Percentiles rank a stretch among this genome's conserved stretches.
Conservation (phyloP, 2,329 filamentous ascomycete species). For the Diaporthe ilicicola region DNA sequence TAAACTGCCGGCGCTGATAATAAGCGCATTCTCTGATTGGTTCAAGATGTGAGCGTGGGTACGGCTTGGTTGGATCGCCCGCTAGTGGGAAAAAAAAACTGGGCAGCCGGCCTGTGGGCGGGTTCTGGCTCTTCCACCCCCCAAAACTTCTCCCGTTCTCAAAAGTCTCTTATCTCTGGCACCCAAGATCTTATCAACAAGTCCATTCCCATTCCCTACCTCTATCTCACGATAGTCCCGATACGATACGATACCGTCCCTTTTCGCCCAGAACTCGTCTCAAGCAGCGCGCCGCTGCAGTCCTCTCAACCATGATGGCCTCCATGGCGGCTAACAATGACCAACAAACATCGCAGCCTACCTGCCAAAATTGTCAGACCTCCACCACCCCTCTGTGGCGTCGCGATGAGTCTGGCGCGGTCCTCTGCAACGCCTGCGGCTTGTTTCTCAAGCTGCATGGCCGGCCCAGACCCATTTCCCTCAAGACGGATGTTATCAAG, state of each 20-base stretch:
- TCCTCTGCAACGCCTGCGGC: constrained; percentile 98
- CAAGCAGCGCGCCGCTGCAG: constrained; percentile 29
- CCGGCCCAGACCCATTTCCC: constrained; percentile 88
- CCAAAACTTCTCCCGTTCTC: constrained; percentile 29
- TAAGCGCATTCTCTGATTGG: constrained; percentile 15
- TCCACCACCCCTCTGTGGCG: constrained; percentile 97
- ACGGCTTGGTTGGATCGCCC: constrained; percentile 17
- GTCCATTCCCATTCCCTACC: constrained; percentile 23
- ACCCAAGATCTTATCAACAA: constrained; percentile 27
- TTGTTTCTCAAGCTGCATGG: constrained; percentile 97
- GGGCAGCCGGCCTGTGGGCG: constrained; percentile 16
- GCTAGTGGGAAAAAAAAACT: constrained; percentile 22
- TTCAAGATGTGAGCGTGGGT: neutral
- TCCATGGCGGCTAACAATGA: constrained; percentile 61
- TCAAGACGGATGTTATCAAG: constrained; percentile 99
- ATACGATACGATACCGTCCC: constrained; percentile 23
- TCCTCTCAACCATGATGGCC: constrained; percentile 50
- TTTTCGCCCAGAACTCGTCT: constrained; percentile 4
- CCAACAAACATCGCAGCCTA: constrained; percentile 79
- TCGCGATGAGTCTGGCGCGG: constrained; percentile 92
- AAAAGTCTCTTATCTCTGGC: constrained; percentile 29
- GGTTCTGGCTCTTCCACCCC: constrained; percentile 11
- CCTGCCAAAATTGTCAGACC: constrained; percentile 95
- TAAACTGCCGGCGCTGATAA: constrained; percentile 22
- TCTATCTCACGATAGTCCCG: constrained; percentile 24